Evolutionary conservation across 2,329 filamentous ascomycete genomes (phyloP), one percentile per base, ranked within the genome.

Genomic region (Ophiostoma novo-ulmi): DNA sequence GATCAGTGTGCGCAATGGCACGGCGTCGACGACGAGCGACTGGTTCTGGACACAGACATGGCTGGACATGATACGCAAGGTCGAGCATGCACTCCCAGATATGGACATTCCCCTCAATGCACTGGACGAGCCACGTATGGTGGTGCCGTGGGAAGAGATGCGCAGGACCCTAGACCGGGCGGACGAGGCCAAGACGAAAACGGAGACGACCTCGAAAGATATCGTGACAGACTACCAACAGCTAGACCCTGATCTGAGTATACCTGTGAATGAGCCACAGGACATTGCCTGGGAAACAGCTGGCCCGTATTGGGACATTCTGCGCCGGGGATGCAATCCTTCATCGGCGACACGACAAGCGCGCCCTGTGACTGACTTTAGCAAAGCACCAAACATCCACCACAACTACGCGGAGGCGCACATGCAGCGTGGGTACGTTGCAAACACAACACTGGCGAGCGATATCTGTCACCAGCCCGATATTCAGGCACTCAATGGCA

Each of bases 91-190:
- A 70, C 79, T 91, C 20, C 88, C 88, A 1, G 88, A 91, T 75
- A 88, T 91, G 85, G 88, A 90, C 72, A 82, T 91, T 71, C 84
- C 88, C 0, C 81, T 90, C 72, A 91, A 91, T 73, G 82, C 85
- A 41, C 87, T 90, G 83, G 89, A 91, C 74, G 88, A 91, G 76
- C 88, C 88, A 55, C 82, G 88, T 36, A 75, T 91, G 10, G 83
- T 90, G 14, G 85, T 87, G 1, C 84, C 88, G 3, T 89, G 85
- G 83, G 88, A 91, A 75, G 83, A 87, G 6, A 84, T 91, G 68
- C 79, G 85, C 36, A 77, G 77, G 0, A 83, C 85, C 70, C 82
- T 91, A 78, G 77, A 80, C 65, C 82, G 82, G 71, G 87, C 87
- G 20, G 69, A 44, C 5, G 26, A 39, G 7, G 36, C 65, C 38